Evolutionary conservation across 305 asterid genomes (phyloP).

Genomic region (Galium porrigens): DNA sequence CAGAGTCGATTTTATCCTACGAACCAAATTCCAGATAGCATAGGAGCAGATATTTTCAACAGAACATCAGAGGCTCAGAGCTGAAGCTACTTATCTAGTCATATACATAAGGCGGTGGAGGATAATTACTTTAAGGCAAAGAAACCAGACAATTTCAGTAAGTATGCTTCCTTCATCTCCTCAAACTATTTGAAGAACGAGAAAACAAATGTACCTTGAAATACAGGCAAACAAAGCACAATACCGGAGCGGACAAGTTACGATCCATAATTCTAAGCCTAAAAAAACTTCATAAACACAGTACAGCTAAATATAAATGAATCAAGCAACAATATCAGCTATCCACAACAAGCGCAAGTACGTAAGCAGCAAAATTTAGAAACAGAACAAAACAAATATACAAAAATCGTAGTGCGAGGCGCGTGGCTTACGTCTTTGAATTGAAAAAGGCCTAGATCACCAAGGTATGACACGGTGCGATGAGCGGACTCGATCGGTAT

Average conservation of each 20-base stretch:
- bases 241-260: not conserved
- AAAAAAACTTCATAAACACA: not conserved
- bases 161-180: not conserved
- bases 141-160: not conserved
- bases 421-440: conserved; percentile 44
- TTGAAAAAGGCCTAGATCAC: conserved; percentile 53
- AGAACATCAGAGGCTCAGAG: too few relatives aligned
- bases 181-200: not conserved
- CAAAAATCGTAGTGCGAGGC: conserved; percentile 9
- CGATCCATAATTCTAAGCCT: not conserved
- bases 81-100: not conserved
- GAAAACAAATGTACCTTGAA: not conserved
- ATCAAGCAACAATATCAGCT: conserved; percentile 1
- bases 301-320: not conserved
- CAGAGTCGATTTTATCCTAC: not conserved
- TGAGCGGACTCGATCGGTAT: conserved; percentile 50
- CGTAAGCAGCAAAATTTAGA: not conserved
- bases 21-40: not conserved
- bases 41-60: not conserved
- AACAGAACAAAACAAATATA: not conserved
- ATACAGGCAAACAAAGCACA: not conserved
- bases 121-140: not conserved
- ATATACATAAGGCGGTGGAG: not conserved
- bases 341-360: not conserved
- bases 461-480: conserved; percentile 43